Conservation (phyloP, 192 early-diverging fungal genomes). For the Geranomyces michiganensis region DNA sequence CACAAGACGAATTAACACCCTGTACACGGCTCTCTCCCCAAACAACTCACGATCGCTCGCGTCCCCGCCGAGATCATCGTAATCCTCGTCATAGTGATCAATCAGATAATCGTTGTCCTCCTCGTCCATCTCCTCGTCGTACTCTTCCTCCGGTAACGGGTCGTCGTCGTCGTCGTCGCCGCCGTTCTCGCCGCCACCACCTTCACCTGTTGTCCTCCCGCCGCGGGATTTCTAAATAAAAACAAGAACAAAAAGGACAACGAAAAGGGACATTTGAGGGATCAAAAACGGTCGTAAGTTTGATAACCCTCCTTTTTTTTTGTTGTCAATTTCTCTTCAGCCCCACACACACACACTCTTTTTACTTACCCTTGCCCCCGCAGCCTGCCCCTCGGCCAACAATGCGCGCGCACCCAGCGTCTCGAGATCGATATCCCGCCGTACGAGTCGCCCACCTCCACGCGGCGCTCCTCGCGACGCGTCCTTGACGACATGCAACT, state of each 20-base stretch:
- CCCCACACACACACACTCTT: too few species aligned
- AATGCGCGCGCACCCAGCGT: conserved; percentile 6
- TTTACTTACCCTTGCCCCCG: too few species aligned
- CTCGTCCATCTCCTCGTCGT: conserved; percentile 29
- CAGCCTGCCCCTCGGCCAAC: conserved; percentile 21
- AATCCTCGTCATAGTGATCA: conserved; percentile 33
- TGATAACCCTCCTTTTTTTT: too few species aligned
- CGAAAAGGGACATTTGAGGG: background rate
- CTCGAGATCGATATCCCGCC: conserved; percentile 21
- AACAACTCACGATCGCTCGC: conserved; percentile 13
- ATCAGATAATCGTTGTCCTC: conserved; percentile 27
- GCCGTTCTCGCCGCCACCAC: conserved; percentile 18
- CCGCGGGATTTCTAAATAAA: background rate
- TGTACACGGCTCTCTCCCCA: too few species aligned
- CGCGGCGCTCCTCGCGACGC: background rate
- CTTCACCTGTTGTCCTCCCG: background rate
- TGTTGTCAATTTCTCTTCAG: too few species aligned
- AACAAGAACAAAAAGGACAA: background rate
- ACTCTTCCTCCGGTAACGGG: conserved; percentile 21
- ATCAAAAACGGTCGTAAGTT: background rate
- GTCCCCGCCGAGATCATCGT: conserved; percentile 23
- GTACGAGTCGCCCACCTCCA: conserved; percentile 11
- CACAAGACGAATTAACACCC: too few species aligned
- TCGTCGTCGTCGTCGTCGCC: conserved; percentile 29
- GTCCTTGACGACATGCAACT: conserved; percentile 32